These are phyloP conservation scores for Exsudoporus frostii DNA, from an alignment of 768 basidiomycete species.

Conservation along the genomic window DNA sequence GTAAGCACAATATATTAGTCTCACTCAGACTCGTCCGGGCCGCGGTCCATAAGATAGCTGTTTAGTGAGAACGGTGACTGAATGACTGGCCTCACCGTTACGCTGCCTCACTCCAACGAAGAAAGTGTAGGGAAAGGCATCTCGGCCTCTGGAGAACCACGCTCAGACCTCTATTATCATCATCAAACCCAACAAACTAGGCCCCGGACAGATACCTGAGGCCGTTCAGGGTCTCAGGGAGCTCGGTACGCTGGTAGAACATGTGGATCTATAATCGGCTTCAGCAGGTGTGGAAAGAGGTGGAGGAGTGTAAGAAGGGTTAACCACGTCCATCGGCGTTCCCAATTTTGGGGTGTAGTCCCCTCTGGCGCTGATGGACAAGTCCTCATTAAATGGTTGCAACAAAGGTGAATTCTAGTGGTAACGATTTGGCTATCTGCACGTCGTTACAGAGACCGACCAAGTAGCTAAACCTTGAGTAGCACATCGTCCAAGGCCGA, in stretches of 20 bases:
- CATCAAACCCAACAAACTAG: background rate
- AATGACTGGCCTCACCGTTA: too few relatives aligned
- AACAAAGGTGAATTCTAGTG: constrained; percentile 1
- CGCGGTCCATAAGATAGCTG: background rate
- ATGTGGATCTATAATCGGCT: background rate
- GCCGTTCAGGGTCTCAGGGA: background rate
- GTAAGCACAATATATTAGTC: background rate
- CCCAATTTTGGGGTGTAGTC: background rate
- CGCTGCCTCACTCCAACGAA: constrained; percentile 7
- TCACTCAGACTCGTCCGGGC: background rate
- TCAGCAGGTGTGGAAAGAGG: background rate
- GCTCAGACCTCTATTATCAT: background rate
- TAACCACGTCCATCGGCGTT: constrained; percentile 1
- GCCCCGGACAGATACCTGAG: background rate
- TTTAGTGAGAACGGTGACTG: too few relatives aligned
- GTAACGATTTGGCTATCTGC: background rate
- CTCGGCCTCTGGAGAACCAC: background rate
- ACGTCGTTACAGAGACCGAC: background rate
- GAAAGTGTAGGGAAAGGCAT: constrained; percentile 1
- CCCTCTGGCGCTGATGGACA: constrained; percentile 3
- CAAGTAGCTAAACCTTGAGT: background rate
- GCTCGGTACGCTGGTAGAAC: background rate
- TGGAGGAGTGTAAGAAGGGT: constrained; percentile 2
- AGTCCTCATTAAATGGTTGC: background rate
- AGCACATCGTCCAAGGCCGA: background rate